Evolutionary conservation across 2,329 filamentous ascomycete species (phyloP).

Genomic region (Penicillium concentricum): DNA sequence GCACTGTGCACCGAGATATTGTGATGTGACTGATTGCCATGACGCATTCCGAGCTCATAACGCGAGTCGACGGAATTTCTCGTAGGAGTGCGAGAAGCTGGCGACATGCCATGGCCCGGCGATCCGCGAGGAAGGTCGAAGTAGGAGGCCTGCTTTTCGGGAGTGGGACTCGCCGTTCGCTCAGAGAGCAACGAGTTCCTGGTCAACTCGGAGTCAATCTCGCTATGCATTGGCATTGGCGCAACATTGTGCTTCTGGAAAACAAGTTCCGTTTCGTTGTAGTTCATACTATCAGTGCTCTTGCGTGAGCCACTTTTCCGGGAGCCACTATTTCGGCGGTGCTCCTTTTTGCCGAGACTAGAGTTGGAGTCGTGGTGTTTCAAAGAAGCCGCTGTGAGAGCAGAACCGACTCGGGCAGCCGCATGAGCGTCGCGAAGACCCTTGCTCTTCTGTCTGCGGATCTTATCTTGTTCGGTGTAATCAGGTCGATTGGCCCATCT

Average conservation of each 20-base stretch:
- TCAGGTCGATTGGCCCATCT: constrained; percentile 50
- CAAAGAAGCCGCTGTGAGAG: constrained; percentile 62
- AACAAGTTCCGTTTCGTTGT: constrained; percentile 54
- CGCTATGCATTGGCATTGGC: constrained; percentile 85
- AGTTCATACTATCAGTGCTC: constrained; percentile 43
- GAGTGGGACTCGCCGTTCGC: constrained; percentile 70
- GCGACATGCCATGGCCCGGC: constrained; percentile 54
- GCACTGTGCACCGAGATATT: constrained; percentile 49
- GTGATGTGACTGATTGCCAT: constrained; percentile 57
- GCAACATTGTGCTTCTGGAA: constrained; percentile 62
- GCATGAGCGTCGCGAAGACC: constrained; percentile 56
- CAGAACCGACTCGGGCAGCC: constrained; percentile 55
- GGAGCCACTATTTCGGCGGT: constrained; percentile 33
- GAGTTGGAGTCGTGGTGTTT: constrained; percentile 65
- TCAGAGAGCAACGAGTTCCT: constrained; percentile 83
- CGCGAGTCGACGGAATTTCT: constrained; percentile 49
- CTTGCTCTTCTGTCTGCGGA: constrained; percentile 56
- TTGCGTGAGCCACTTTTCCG: constrained; percentile 34
- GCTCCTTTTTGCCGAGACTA: constrained; percentile 48
- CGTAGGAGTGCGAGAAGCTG: constrained; percentile 62
- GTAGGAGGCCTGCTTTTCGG: constrained; percentile 62
- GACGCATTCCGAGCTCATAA: constrained; percentile 63
- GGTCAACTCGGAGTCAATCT: constrained; percentile 82
- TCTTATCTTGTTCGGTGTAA: constrained; percentile 51
- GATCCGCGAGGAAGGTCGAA: constrained; percentile 64